Evolutionary conservation across 768 basidiomycete species (phyloP).

Genomic region (Agaricus blazei): DNA sequence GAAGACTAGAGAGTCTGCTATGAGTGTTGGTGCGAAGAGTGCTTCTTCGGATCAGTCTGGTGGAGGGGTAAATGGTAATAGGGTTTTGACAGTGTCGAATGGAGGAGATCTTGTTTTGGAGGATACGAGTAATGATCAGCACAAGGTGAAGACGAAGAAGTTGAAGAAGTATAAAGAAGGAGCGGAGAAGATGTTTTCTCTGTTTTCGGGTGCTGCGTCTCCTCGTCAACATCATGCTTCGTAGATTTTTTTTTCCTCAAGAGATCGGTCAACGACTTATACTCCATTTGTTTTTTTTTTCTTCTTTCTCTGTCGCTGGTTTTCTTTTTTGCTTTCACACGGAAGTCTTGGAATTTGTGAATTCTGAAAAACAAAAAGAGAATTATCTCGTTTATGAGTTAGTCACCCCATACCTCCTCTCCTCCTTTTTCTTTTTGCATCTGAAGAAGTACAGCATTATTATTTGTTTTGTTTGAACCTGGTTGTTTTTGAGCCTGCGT

Average conservation of each 20-base stretch:
- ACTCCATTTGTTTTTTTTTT: too few relatives aligned
- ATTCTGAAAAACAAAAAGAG: neutral
- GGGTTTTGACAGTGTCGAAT: slow-evolving; percentile 1
- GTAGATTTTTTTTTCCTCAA: neutral
- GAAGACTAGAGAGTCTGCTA: slow-evolving; percentile 75
- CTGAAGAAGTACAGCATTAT: too few relatives aligned
- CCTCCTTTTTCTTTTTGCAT: too few relatives aligned
- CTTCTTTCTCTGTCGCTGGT: slow-evolving; percentile 5
- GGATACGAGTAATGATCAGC: slow-evolving; percentile 31
- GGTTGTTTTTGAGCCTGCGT: neutral
- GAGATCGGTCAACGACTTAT: neutral
- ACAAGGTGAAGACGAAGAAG: slow-evolving; percentile 67
- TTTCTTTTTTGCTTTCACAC: neutral
- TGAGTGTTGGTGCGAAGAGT: slow-evolving; percentile 67
- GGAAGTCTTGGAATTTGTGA: neutral
- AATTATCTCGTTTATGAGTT: neutral
- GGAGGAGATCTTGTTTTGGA: slow-evolving; percentile 10
- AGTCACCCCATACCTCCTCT: too few relatives aligned
- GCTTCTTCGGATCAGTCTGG: slow-evolving; percentile 65
- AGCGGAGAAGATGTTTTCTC: slow-evolving; percentile 78
- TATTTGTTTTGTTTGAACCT: neutral
- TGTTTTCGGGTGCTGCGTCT: slow-evolving; percentile 53
- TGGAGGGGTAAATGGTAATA: slow-evolving; percentile 37
- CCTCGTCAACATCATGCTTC: slow-evolving; percentile 43
- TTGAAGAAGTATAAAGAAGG: slow-evolving; percentile 85